Conservation (phyloP, 768 basidiomycete species). For the Amylocystis lapponica region DNA sequence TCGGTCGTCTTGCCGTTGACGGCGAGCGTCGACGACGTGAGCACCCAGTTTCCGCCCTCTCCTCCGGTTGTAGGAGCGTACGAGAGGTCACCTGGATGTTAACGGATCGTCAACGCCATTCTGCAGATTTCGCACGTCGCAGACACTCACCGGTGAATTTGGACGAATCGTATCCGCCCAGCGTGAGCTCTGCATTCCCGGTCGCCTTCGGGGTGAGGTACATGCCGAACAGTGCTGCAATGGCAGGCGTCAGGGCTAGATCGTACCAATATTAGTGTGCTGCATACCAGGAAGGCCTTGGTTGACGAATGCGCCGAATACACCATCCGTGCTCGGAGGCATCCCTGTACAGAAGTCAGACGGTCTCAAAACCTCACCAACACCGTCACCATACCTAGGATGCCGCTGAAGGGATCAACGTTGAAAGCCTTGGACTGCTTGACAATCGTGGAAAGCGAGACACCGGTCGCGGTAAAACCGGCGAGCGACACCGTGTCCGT, state of each 20-base stretch:
- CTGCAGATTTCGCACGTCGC: not conserved
- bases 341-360: slow-evolving; percentile 31
- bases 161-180: slow-evolving; percentile 46
- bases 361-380: slow-evolving; percentile 28
- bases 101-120: not conserved
- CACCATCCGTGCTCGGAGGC: slow-evolving; percentile 38
- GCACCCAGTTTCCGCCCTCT: slow-evolving; percentile 37
- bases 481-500: slow-evolving; percentile 46
- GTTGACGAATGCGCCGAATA: slow-evolving; percentile 32
- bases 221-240: slow-evolving; percentile 44
- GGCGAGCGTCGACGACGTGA: slow-evolving; percentile 38
- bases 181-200: slow-evolving; percentile 40
- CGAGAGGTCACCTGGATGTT: slow-evolving; percentile 32
- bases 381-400: slow-evolving; percentile 47
- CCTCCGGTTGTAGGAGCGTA: slow-evolving; percentile 38
- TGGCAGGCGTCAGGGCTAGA: not conserved
- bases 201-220: slow-evolving; percentile 38
- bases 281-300: slow-evolving; percentile 45
- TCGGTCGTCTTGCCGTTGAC: slow-evolving; percentile 49
- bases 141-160: slow-evolving; percentile 40
- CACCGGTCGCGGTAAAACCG: slow-evolving; percentile 31
- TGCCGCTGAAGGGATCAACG: slow-evolving; percentile 51
- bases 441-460: slow-evolving; percentile 45
- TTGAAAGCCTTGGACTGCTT: slow-evolving; percentile 46
- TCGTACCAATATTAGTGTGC: slow-evolving; percentile 11